Base-by-base conservation (phyloP, 768 basidiomycete genomes). In the Mycena latifolia region DNA sequence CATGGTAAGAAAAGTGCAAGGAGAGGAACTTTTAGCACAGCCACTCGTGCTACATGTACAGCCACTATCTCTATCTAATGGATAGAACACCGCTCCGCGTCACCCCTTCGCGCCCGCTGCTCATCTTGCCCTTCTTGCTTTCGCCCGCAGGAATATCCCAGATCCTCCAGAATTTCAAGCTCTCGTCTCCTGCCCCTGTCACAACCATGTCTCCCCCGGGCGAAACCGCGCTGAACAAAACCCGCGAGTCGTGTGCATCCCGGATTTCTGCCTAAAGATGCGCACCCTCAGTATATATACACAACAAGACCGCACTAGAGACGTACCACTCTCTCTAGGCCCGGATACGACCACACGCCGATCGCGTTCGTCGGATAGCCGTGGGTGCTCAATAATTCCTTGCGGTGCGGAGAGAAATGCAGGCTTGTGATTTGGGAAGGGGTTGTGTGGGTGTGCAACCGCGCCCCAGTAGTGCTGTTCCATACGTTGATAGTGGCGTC, bases 111-210 rank as follows among this genome's bases (percentile, higher is more conserved):
- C 78, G 73, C 69, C 76, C 31, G 75, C 77, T 41, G 77, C 77
- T 72, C 80, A 28, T 84, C 73, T 83, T 85, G 80, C 87, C 88
- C 80, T 86, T 89, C 72, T 74, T 81, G 62, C 72, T 43, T 3
- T 43, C 70, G 25, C 74, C 76, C 53, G 78, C 80, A 11, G 80
- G 82, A 45, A 84, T 77, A 53, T 93, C 92, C 93, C 93, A 94
- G 41, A 94, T 85, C 63, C 89, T 88, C 96, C 96, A 97, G 79
- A 97, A 97, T 82, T 98, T 99, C 72, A 99, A 82, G 73, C 96
- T 96, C 83, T 99, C 97, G 74, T 99, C 98, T 0, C 92, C 92
- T 1, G 94, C 95, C 10, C 93, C 95, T 0, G 97, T 99, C 69
- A 90, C 92, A 12, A 99, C 90, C 5, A 95, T 89, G 70, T 96